Conservation (phyloP, 805 yeast genomes). For the Clavispora fructus region DNA sequence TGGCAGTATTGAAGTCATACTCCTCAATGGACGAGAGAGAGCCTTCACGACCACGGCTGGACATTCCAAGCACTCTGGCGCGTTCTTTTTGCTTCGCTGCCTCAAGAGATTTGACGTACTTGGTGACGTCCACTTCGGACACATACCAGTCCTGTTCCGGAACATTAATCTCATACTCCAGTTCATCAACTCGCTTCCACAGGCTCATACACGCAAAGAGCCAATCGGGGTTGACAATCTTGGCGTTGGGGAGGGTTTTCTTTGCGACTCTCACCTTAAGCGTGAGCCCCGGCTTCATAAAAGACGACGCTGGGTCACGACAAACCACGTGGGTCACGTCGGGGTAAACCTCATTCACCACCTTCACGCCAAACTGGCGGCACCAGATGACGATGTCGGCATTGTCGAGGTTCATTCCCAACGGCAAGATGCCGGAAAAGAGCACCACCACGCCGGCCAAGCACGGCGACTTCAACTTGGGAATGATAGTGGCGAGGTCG, state of each 20-base stretch:
- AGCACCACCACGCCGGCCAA: slow-evolving; percentile 65
- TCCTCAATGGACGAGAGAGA: slow-evolving; percentile 28
- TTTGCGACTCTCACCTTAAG: slow-evolving; percentile 79
- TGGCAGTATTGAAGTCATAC: slow-evolving; percentile 38
- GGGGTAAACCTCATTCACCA: slow-evolving; percentile 63
- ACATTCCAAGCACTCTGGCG: slow-evolving; percentile 9
- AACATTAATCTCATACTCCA: slow-evolving; percentile 47
- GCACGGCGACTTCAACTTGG: slow-evolving; percentile 63
- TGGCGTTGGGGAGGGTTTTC: slow-evolving; percentile 52
- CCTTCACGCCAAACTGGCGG: slow-evolving; percentile 82
- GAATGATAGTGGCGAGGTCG: slow-evolving; percentile 67
- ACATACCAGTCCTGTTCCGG: slow-evolving; percentile 41
- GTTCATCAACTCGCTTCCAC: slow-evolving; percentile 70
- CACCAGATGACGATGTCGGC: slow-evolving; percentile 94
- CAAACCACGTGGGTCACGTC: slow-evolving; percentile 86
- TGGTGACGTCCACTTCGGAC: slow-evolving; percentile 40
- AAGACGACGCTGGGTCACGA: slow-evolving; percentile 50
- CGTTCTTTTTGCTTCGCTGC: slow-evolving; percentile 13
- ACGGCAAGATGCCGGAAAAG: slow-evolving; percentile 85
- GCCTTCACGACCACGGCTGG: slow-evolving; percentile 29
- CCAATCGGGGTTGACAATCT: slow-evolving; percentile 92
- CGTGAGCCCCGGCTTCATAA: slow-evolving; percentile 43
- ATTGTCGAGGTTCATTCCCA: slow-evolving; percentile 63
- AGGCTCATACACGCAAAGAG: slow-evolving; percentile 74
- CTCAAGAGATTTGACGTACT: slow-evolving; percentile 32